Evolutionary conservation across 2,329 filamentous ascomycete species (phyloP), one percentile per base, ranked within the genome.

Genomic region (Stagonosporopsis tanaceti): DNA sequence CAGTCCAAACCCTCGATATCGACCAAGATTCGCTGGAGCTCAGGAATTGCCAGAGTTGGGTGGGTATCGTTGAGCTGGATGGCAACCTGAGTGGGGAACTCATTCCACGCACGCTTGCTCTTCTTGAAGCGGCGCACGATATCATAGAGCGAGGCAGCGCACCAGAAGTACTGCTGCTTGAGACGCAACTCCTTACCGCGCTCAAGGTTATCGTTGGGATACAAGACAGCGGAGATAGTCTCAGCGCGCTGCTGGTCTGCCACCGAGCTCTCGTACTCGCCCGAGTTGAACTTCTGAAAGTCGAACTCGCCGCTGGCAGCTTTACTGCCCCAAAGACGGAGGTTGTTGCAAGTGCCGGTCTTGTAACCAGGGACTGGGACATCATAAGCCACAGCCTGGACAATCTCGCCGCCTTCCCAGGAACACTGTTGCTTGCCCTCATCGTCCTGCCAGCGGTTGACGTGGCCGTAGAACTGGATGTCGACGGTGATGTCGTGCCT

Each of bases 131-230:
- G 89, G 57, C 95, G 91, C 59, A 99, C 90, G 74, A 99, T 99
- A 71, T 99, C 95, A 73, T 92, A 92, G 4, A 99, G 85, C 15
- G 95, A 99, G 15, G 95, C 95, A 50, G 95, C 93, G 72, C 97
- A 96, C 95, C 95, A 99, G 81, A 99, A 99, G 84, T 99, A 99
- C 78, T 99, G 95, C 78, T 99, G 95, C 85, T 99, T 99, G 77
- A 99, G 80, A 51, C 95, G 92, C 62, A 99, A 87, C 82, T 99
- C 95, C 79, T 99, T 99, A 62, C 95, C 95, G 64, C 93, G 87
- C 65, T 98, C 94, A 41, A 99, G 86, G 78, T 97, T 98, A 79
- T 98, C 94, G 72, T 99, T 99, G 59, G 95, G 95, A 74, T 99
- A 99, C 41, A 99, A 81, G 14, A 99, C 95, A 30, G 94, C 94